Base-by-base conservation (phyloP, 2,329 filamentous ascomycete genomes). In the Xylaria digitata region DNA sequence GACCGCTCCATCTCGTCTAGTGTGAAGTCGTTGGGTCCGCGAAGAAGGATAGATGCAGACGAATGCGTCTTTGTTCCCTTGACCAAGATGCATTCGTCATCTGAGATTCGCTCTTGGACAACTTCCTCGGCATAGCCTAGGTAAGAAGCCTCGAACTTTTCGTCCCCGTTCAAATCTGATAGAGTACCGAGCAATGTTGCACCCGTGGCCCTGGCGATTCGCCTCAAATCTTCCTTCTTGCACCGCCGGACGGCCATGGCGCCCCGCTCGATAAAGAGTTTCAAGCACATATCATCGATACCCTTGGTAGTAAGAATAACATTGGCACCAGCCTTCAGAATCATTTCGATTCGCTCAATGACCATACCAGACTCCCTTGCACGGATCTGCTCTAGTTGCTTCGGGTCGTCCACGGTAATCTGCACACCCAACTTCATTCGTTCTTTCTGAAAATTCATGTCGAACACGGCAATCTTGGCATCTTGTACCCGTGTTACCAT, bases 1-100 rank as follows among this genome's bases (percentile, higher is more conserved):
- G 96, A 98, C 71, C 96, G 92, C 86, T 99, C 96, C 95, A 98
- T 99, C 86, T 99, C 96, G 77, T 99, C 96, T 34, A 99, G 89
- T 68, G 93, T 93, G 83, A 92, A 98, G 81, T 99, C 96, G 82
- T 99, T 98, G 74, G 96, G 87, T 52, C 96, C 96, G 66, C 96
- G 92, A 61, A 99, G 91, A 74, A 99, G 96, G 80, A 97, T 94
- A 19, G 96, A 99, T 34, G 96, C 94, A 6, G 94, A 97, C 2
- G 92, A 96, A 82, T 96, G 93, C 32, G 92, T 88, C 84, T 97
- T 98, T 76, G 96, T 97, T 62, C 95, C 95, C 85, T 96, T 97
- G 79, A 99, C 87, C 70, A 99, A 83, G 72, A 99, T 99, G 81
- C 95, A 98, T 84, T 99, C 96, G 74, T 99, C 96, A 76, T 99